phyloP scores from a whole-genome alignment of 164 flowering plant species.

The Euptelea pleiosperma region DNA sequence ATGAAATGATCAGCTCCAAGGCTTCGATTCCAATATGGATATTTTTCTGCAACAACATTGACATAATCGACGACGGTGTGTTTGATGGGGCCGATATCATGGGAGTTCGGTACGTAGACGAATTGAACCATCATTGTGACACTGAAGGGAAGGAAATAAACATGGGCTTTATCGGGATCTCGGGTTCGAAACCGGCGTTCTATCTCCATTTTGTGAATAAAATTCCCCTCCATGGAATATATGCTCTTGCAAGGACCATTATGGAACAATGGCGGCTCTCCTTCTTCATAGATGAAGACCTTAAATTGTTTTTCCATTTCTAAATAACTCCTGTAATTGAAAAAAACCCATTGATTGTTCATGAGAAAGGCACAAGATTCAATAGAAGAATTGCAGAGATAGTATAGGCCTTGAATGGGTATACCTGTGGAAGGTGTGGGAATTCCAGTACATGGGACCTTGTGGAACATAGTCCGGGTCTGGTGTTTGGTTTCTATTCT shows the following conservation, averaged over 20 bases:
- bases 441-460: slow-evolving; percentile 39
- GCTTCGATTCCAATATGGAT: slow-evolving; percentile 53
- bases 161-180: slow-evolving; percentile 44
- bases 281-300: slow-evolving; percentile 65
- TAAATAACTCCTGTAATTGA: slow-evolving; percentile 48
- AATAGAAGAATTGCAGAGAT: neutral
- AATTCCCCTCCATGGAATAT: slow-evolving; percentile 65
- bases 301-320: slow-evolving; percentile 72
- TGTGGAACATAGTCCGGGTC: slow-evolving; percentile 32
- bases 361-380: neutral
- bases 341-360: neutral
- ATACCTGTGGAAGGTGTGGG: slow-evolving; percentile 36
- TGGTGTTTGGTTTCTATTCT: slow-evolving; percentile 3
- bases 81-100: slow-evolving; percentile 35
- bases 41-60: slow-evolving; percentile 24
- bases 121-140: slow-evolving; percentile 36
- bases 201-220: slow-evolving; percentile 54
- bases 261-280: slow-evolving; percentile 66
- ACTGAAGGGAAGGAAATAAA: slow-evolving; percentile 52
- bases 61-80: slow-evolving; percentile 34
- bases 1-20: slow-evolving; percentile 60
- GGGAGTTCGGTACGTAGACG: slow-evolving; percentile 22
- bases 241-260: slow-evolving; percentile 64
- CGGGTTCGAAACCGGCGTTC: slow-evolving; percentile 25
- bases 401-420: neutral